These are phyloP conservation scores for Helianthus annuus DNA, from an alignment of 129 eudicot genomes.

Conservation along the genomic window HanXRQr2.0-SUNRISE NC_035439.2:123354089-123354588, in stretches of 20 bases:
- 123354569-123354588: conserved; percentile 77
- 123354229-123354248: not conserved
- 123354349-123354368: not conserved
- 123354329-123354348: not conserved
- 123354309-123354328: conserved; percentile 7
- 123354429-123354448: conserved; percentile 69
- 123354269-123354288: not conserved
- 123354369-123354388: conserved; percentile 16
- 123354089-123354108: too few species aligned
- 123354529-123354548: conserved; percentile 78
- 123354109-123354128: not conserved
- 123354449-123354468: conserved; percentile 77
- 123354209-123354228: not conserved
- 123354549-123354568: conserved; percentile 77
- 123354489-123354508: conserved; percentile 70
- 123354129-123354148: not conserved
- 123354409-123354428: conserved; percentile 89
- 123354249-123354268: not conserved
- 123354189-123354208: not conserved
- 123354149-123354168: not conserved
- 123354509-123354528: conserved; percentile 75
- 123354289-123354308: not conserved
- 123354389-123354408: conserved; percentile 60
- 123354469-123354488: conserved; percentile 89
- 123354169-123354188: not conserved